Percentiles rank a stretch among this genome's conserved stretches.
phyloP scores from a whole-genome alignment of 129 eudicot genomes.

The Ambrosia trifida region DNA sequence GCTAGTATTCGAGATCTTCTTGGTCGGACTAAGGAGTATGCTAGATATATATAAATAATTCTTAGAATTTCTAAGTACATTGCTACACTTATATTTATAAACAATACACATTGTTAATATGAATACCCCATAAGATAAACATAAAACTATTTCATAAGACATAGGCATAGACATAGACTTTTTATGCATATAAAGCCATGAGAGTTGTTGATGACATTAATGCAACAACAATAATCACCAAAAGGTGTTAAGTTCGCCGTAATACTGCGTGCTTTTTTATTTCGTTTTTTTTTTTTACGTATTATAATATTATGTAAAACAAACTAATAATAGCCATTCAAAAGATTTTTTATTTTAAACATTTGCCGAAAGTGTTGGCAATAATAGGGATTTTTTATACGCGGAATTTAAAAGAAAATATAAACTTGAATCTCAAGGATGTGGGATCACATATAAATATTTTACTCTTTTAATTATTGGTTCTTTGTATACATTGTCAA shows the following conservation, averaged over 20 bases:
- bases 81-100: no score
- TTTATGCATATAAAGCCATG: constrained; percentile 26
- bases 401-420: background rate
- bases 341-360: background rate
- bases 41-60: background rate
- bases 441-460: no score
- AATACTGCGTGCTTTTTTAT: background rate
- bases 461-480: no score
- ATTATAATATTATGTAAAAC: background rate
- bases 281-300: constrained; percentile 1
- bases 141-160: background rate
- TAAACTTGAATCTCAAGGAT: background rate
- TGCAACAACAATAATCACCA: constrained; percentile 6
- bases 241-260: constrained; percentile 27
- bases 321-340: no score
- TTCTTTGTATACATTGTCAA: no score
- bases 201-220: constrained; percentile 33
- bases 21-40: background rate
- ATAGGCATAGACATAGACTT: background rate
- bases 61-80: background rate
- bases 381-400: background rate
- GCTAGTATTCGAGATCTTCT: background rate
- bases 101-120: background rate
- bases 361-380: background rate
- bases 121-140: background rate